Base-by-base conservation (phyloP, 371 early-diverging fungal species). In the Haplosporangium sp. region DNA sequence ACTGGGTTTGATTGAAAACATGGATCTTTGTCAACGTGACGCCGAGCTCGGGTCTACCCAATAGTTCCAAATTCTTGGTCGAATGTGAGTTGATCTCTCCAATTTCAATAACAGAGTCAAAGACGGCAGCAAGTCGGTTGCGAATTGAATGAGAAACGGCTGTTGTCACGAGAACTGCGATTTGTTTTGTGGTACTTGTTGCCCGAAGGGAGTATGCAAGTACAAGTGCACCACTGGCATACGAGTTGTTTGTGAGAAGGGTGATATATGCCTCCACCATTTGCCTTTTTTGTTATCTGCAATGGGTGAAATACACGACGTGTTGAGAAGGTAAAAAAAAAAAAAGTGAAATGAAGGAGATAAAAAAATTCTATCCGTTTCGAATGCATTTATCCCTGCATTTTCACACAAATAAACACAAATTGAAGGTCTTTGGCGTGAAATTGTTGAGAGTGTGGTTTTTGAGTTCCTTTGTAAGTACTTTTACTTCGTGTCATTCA, bases 1-100 rank as follows among this genome's bases (percentile, higher is more conserved):
- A 93, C 44, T 90, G 86, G 0, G 87, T 88, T 34, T 94, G 85
- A 11, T 88, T 84, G 90, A 94, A 97, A 38, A 94, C 86, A 73
- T 97, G 94, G 45, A 97, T 82, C 84, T 98, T 98, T 17, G 98
- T 97, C 66, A 92, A 90, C 0, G 98, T 96, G 60, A 92, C 86
- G 48, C 91, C 94, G 35, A 98, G 90, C 63, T 98, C 98, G 10
- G 95, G 93, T 7, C 98, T 87, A 8, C 96, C 97, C 11, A 98
- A 87, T 9, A 96, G 71, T 15, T 76, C 61, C 19, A 98, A 87
- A 65, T 92, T 92, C 48, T 72, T 77, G 34, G 68, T 56, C 50
- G 92, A 90, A 9, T 66, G 55, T 10, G 91, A 91, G 58, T 85
- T 77, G 19, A 89, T 65, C 34, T 85, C 75, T 38, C 89, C 87